These are phyloP conservation scores for Hymenotorrendiella dingleyae DNA, from an alignment of 2,329 filamentous ascomycete species.

Conservation along the genomic window DNA sequence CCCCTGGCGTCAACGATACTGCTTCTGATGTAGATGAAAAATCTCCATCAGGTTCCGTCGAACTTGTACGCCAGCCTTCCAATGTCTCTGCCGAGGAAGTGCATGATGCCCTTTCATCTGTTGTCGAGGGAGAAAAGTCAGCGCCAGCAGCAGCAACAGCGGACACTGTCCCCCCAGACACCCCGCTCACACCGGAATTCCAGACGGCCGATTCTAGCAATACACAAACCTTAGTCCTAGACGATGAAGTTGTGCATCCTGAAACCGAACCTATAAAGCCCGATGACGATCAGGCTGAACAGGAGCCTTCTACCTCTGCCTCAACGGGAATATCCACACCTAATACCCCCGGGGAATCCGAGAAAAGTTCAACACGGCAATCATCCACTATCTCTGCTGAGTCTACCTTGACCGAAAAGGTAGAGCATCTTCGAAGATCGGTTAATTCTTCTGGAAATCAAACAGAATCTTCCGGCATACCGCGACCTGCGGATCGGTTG, in stretches of 20 bases:
- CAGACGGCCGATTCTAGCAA: conserved; percentile 1
- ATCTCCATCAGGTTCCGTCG: conserved; percentile 28
- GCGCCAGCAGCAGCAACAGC: neutral
- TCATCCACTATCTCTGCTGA: conserved; percentile 15
- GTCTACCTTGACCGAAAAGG: conserved; percentile 24
- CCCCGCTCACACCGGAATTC: neutral
- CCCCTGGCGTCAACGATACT: conserved; percentile 58
- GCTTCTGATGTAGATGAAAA: conserved; percentile 44
- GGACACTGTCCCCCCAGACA: neutral
- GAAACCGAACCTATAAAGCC: conserved; percentile 46
- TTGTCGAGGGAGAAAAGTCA: conserved; percentile 48
- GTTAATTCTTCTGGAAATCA: conserved; percentile 11
- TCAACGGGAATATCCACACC: conserved; percentile 7
- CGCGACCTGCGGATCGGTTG: conserved; percentile 27
- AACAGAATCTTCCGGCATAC: conserved; percentile 28
- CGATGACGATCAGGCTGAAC: conserved; percentile 8
- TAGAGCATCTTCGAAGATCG: conserved; percentile 25
- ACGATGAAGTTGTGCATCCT: conserved; percentile 52
- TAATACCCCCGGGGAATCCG: conserved; percentile 6
- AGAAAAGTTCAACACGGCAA: neutral
- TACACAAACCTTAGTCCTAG: conserved; percentile 30
- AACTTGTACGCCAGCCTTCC: conserved; percentile 21
- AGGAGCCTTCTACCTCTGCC: too few relatives aligned
- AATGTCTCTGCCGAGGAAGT: conserved; percentile 55
- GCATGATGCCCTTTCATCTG: conserved; percentile 57